Evolutionary conservation across 2,329 filamentous ascomycete genomes (phyloP).

Genomic region (Hymenoscyphus fraxineus): DNA sequence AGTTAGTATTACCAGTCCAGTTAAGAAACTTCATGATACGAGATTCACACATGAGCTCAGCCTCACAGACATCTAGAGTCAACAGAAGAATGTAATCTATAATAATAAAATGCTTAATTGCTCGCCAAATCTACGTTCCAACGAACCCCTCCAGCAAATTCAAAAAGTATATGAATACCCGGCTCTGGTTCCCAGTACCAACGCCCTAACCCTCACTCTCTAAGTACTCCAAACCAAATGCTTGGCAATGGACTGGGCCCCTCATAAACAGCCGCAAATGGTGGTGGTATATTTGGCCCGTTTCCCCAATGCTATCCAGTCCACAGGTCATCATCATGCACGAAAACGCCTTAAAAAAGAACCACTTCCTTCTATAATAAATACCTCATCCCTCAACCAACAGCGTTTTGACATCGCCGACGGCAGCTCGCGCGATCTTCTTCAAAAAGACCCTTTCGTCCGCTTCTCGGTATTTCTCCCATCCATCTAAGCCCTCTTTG

Average conservation of each 20-base stretch:
- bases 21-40: background rate
- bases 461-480: conserved; percentile 82
- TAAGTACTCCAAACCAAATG: background rate
- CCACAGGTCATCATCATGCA: background rate
- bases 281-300: conserved; percentile 7
- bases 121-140: too few relatives aligned
- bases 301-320: conserved; percentile 6
- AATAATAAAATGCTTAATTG: too few relatives aligned
- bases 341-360: background rate
- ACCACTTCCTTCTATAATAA: background rate
- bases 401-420: conserved; percentile 58
- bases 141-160: too few relatives aligned
- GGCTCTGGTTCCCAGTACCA: background rate
- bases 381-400: conserved; percentile 15
- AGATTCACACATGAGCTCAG: too few relatives aligned
- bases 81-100: too few relatives aligned
- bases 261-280: background rate
- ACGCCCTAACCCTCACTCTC: background rate
- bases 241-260: background rate
- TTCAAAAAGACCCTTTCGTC: conserved; percentile 83
- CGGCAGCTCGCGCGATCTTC: conserved; percentile 76
- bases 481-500: conserved; percentile 79
- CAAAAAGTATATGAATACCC: background rate
- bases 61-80: too few relatives aligned
- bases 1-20: background rate